Evolutionary conservation across 2,329 filamentous ascomycete species (phyloP).

Genomic region (Mariannaea sp.): DNA sequence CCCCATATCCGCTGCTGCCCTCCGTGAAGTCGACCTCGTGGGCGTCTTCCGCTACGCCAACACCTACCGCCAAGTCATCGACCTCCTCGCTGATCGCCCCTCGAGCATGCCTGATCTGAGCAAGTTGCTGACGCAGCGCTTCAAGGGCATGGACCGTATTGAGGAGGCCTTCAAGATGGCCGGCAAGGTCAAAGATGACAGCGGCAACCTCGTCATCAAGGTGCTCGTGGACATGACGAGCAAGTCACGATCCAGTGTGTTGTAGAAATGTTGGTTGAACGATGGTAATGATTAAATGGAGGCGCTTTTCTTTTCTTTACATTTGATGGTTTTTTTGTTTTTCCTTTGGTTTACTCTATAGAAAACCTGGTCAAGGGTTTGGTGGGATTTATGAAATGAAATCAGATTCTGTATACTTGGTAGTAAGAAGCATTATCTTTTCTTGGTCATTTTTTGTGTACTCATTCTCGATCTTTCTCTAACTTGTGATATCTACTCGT

Average conservation of each 20-base stretch:
- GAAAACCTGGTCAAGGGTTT: slow-evolving; percentile 21
- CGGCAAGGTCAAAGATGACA: slow-evolving; percentile 69
- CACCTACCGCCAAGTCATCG: slow-evolving; percentile 66
- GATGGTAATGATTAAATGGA: not conserved
- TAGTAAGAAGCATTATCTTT: slow-evolving; percentile 5
- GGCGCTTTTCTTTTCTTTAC: not conserved
- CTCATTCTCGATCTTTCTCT: not conserved
- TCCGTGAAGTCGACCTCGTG: slow-evolving; percentile 72
- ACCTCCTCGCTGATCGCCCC: slow-evolving; percentile 54
- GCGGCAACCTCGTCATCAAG: slow-evolving; percentile 74
- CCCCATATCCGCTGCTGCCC: slow-evolving; percentile 69
- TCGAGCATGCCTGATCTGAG: slow-evolving; percentile 65
- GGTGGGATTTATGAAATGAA: slow-evolving; percentile 18
- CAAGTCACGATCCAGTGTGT: slow-evolving; percentile 18
- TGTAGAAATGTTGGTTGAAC: slow-evolving; percentile 14
- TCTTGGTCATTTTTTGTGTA: not conserved
- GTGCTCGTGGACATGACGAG: slow-evolving; percentile 62
- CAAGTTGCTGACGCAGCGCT: slow-evolving; percentile 73
- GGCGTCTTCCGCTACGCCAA: slow-evolving; percentile 77
- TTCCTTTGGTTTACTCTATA: slow-evolving; percentile 8
- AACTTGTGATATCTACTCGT: too few relatives aligned
- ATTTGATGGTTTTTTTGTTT: too few relatives aligned
- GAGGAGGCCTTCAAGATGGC: slow-evolving; percentile 76
- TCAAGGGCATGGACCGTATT: slow-evolving; percentile 65
- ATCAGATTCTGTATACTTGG: slow-evolving; percentile 8